These are phyloP conservation scores for Macrolepiota fuliginosa DNA, from an alignment of 768 basidiomycete genomes.

Conservation along the genomic window DNA sequence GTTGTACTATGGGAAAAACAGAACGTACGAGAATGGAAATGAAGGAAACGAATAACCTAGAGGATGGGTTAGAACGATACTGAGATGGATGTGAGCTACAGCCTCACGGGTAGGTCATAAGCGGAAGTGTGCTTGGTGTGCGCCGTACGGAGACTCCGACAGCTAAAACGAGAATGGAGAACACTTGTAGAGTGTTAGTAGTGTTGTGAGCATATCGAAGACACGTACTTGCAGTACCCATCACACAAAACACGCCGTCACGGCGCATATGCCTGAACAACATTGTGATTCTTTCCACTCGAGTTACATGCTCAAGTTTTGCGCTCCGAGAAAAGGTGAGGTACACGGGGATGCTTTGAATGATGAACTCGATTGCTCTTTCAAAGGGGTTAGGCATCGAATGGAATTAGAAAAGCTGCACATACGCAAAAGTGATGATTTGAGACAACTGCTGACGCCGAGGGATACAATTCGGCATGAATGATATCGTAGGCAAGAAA, in stretches of 20 bases:
- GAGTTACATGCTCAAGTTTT: background rate
- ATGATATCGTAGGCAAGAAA: background rate
- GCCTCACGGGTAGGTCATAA: background rate
- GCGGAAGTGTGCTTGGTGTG: background rate
- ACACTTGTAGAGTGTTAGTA: background rate
- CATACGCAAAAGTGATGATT: background rate
- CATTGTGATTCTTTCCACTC: background rate
- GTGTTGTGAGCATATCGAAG: background rate
- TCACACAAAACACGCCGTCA: background rate
- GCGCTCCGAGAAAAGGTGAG: background rate
- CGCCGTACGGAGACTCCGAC: background rate
- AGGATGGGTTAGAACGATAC: background rate
- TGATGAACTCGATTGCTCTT: background rate
- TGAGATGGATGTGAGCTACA: background rate
- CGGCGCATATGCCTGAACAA: background rate
- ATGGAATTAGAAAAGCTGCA: background rate
- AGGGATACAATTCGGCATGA: background rate
- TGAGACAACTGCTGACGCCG: background rate
- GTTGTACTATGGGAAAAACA: background rate
- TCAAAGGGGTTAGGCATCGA: background rate
- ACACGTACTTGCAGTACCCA: background rate
- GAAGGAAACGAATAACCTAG: background rate
- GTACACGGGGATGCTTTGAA: background rate
- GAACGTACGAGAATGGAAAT: background rate
- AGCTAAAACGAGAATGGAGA: background rate